A percentile compares a stretch with the other conserved stretches of the same genome.
Evolutionary conservation across 73 alveolate species (phyloP).

Genomic region (Uronychia setigera): DNA sequence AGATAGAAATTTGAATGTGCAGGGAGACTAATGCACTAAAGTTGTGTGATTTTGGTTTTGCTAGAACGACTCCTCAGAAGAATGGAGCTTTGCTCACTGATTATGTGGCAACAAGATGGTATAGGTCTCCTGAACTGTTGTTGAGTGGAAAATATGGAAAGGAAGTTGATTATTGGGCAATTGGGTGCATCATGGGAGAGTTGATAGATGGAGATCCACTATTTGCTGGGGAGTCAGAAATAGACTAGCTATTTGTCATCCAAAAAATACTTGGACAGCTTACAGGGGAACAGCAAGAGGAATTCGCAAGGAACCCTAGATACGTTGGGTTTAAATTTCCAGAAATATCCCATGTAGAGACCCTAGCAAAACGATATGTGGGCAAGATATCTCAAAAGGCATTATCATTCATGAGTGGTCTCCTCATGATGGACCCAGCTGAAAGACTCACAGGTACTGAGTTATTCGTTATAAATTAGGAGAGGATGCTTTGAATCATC

Average conservation of each 20-base stretch:
- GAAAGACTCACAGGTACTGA: slow-evolving; percentile 76
- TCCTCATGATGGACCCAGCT: slow-evolving; percentile 85
- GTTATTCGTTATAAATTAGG: slow-evolving; percentile 12
- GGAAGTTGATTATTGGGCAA: slow-evolving; percentile 96
- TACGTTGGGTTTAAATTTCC: slow-evolving; percentile 87
- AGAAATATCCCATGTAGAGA: slow-evolving; percentile 86
- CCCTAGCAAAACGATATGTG: slow-evolving; percentile 90
- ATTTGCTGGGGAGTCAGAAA: slow-evolving; percentile 89
- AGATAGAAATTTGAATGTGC: not conserved
- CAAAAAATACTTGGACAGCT: slow-evolving; percentile 89
- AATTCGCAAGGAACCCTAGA: slow-evolving; percentile 78
- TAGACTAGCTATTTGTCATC: slow-evolving; percentile 73
- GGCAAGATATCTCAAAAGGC: slow-evolving; percentile 87
- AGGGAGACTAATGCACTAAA: slow-evolving; percentile 66
- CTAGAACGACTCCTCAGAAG: slow-evolving; percentile 69
- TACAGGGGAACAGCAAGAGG: slow-evolving; percentile 84
- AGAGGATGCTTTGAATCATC: slow-evolving; percentile 84
- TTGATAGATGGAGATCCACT: slow-evolving; percentile 89
- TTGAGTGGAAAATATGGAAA: slow-evolving; percentile 86
- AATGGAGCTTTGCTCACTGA: slow-evolving; percentile 68
- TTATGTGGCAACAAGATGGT: slow-evolving; percentile 89
- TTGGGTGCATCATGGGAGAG: slow-evolving; percentile 95
- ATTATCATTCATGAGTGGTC: slow-evolving; percentile 78
- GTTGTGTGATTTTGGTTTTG: slow-evolving; percentile 92
- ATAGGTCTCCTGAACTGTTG: slow-evolving; percentile 89